Base-by-base conservation (phyloP, 805 yeast species). In the Myxozyma neotropica region DNA sequence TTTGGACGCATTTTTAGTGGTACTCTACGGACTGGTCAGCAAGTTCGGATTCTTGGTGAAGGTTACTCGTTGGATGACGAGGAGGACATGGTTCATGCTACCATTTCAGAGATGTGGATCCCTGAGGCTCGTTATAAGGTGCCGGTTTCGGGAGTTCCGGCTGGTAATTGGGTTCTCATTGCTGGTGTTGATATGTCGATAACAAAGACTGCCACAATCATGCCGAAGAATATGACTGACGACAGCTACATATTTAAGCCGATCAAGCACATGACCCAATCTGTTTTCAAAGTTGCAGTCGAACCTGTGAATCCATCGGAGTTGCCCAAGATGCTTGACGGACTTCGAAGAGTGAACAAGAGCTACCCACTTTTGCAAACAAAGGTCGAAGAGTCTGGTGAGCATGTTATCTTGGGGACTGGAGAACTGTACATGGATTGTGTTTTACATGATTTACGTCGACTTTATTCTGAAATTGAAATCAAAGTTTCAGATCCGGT, bases 391-490 rank as follows among this genome's bases (percentile, higher is more conserved):
- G 96, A 89, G 65, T 87, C 92, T 53, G 97, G 97, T 1, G 97
- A 91, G 67, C 89, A 87, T 70, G 84, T 85, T 0, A 71, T 94
- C 0, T 69, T 85, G 27, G 97, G 94, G 0, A 82, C 89, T 8
- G 99, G 99, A 5, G 98, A 94, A 69, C 68, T 93, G 17, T 89
- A 89, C 69, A 71, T 94, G 73, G 98, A 94, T 72, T 88, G 94
- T 66, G 75, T 88, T 24, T 73, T 94, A 40, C 88, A 86, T 71
- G 97, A 90, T 69, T 73, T 94, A 45, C 77, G 97, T 63, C 71
- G 76, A 27, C 75, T 82, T 33, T 87, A 83, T 67, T 80, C 87
- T 0, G 82, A 81, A 23, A 78, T 91, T 40, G 87, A 86, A 53
- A 82, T 94, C 55, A 88, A 86, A 69, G 87, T 90, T 1, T 88